Percentiles rank a stretch among this genome's conserved stretches.
phyloP scores from a whole-genome alignment of 1,139 yeast species.

The Candida neerlandica region DNA sequence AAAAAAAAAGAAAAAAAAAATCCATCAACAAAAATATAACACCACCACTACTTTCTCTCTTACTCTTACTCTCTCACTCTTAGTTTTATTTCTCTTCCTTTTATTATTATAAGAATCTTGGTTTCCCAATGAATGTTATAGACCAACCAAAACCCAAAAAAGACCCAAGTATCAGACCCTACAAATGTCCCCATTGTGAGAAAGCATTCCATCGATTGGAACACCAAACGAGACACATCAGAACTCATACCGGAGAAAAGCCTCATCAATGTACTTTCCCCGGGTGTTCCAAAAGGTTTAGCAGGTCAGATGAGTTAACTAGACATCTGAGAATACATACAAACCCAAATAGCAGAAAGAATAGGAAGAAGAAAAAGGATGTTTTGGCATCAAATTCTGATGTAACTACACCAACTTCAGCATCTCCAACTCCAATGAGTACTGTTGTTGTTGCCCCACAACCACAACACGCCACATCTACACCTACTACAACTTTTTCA shows the following conservation, averaged over 20 bases:
- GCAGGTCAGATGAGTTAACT: constrained; percentile 69
- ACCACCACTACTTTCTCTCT: neutral
- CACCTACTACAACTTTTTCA: neutral
- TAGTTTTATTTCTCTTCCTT: neutral
- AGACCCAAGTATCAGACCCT: constrained; percentile 42
- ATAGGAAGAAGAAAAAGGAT: constrained; percentile 31
- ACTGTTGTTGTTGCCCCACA: neutral
- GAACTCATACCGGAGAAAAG: constrained; percentile 73
- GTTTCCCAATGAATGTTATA: neutral
- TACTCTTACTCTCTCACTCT: neutral
- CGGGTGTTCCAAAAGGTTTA: constrained; percentile 67
- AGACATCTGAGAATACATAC: constrained; percentile 68
- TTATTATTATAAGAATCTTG: neutral
- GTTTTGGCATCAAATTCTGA: neutral
- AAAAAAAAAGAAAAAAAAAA: constrained; percentile 1
- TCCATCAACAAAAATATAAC: constrained; percentile 5
- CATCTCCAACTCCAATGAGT: constrained; percentile 1
- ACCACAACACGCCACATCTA: constrained; percentile 1
- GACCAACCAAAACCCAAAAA: constrained; percentile 20
- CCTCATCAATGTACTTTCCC: constrained; percentile 74
- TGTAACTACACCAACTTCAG: neutral
- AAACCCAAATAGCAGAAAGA: constrained; percentile 48
- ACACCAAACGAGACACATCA: constrained; percentile 71
- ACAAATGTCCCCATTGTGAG: constrained; percentile 61
- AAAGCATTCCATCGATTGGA: constrained; percentile 66